Base-by-base conservation (phyloP, 768 basidiomycete genomes). In the Phylloporus rhodoxanthus region DNA sequence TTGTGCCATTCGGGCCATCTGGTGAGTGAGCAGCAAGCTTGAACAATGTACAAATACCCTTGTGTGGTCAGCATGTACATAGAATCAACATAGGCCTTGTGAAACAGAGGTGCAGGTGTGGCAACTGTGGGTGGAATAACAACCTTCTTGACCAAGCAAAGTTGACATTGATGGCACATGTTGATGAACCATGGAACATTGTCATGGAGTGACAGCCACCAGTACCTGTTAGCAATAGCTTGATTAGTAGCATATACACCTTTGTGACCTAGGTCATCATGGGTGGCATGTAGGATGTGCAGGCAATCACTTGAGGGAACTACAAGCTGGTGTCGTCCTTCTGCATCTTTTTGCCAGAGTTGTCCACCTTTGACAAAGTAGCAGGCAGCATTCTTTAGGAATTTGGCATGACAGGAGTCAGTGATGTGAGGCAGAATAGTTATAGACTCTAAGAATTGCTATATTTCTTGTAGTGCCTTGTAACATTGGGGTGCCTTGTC, bases 111-210 rank as follows among this genome's bases (percentile, higher is more conserved):
- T 0, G 28, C 5, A 1, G 50, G 47, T 10, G 23, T 53, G 0
- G 47, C 10, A 2, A 51, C 30, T 0, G 25, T 47, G 0, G 10
- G 53, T n/a, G 48, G 47, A 72, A 75, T 56, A 1, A 45, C 20
- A 0, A 73, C 37, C 11, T 64, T 62, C 0, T 47, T 8, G 0
- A 54, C 48, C 0, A 61, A 57, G 1, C 61, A 50, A 0, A 58
- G 40, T 40, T 77, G 75, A 47, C 75, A 76, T 7, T 58, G 44
- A 39, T 74, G 69, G 46, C 75, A 75, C 0, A 69, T 66, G 3
- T 55, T 40, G 2, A 70, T 51, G 45, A 57, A 71, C 64, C 67
- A 70, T 0, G 56, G n/a, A n/a, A n/a, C n/a, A n/a, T n/a, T n/a
- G n/a, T n/a, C n/a, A n/a, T n/a, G n/a, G n/a, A n/a, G n/a, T 50